Percentiles rank a stretch among this genome's conserved stretches.
phyloP scores from a whole-genome alignment of 225 moss, liverwort and hornwort species.

The Thuidium tamariscinum region DNA sequence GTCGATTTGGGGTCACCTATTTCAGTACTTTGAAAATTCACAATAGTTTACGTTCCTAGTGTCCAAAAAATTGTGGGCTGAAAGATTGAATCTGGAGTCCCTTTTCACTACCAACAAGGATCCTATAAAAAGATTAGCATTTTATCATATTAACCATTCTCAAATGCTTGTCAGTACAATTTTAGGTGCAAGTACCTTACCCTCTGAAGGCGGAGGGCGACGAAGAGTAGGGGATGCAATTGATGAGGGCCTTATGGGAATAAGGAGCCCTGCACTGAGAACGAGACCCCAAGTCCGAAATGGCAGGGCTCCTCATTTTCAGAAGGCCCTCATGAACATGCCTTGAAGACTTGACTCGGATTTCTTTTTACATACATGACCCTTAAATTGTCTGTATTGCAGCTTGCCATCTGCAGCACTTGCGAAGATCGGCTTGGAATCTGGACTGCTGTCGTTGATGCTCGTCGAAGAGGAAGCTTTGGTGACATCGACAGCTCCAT shows the following conservation, averaged over 20 bases:
- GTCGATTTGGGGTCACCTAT: not conserved
- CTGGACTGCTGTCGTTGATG: not conserved
- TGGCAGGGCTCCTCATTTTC: not conserved
- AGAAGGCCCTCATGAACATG: not conserved
- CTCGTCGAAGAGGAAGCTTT: not conserved
- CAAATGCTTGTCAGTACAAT: no score
- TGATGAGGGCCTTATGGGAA: not conserved
- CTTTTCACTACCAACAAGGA: not conserved
- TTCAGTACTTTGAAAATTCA: not conserved
- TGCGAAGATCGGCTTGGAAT: not conserved
- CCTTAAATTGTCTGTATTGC: no score
- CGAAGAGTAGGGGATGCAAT: no score
- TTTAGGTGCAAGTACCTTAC: not conserved
- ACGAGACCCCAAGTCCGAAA: not conserved
- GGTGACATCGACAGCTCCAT: not conserved
- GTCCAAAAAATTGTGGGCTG: not conserved
- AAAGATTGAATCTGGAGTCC: not conserved
- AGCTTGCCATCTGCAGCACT: not conserved
- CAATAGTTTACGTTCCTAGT: not conserved
- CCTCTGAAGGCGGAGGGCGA: not conserved
- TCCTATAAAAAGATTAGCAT: no score
- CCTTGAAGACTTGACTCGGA: not conserved
- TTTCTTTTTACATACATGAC: not conserved
- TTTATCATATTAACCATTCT: not conserved
- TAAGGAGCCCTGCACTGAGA: not conserved